Conservation (phyloP, 164 flowering plant genomes). For the Dillenia turbinata region DNA sequence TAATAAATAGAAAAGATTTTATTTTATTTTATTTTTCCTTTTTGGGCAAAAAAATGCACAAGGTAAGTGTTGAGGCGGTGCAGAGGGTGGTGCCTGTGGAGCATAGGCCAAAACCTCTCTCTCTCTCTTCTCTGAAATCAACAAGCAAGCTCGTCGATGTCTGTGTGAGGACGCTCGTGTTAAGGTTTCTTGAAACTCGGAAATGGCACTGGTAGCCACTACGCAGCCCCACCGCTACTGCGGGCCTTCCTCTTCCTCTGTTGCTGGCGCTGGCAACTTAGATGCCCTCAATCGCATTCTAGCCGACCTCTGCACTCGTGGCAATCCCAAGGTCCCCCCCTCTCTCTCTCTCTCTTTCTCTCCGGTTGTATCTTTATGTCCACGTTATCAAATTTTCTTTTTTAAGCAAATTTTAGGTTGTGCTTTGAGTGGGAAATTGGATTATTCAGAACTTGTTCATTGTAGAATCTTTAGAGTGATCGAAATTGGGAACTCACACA, state of each 20-base stretch:
- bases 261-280: constrained; percentile 40
- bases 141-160: background rate
- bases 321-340: constrained; percentile 60
- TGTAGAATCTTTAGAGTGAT: too few relatives aligned
- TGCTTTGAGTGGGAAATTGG: too few relatives aligned
- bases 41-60: too few relatives aligned
- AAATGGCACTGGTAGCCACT: constrained; percentile 34
- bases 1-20: too few relatives aligned
- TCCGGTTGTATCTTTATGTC: background rate
- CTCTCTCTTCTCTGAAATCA: background rate
- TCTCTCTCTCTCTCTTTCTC: background rate
- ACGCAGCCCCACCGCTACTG: constrained; percentile 40
- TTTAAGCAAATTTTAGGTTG: too few relatives aligned
- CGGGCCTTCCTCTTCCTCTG: constrained; percentile 21
- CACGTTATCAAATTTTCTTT: too few relatives aligned
- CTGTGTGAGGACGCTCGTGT: constrained; percentile 3
- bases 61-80: too few relatives aligned
- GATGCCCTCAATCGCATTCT: constrained; percentile 78
- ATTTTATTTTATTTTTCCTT: too few relatives aligned
- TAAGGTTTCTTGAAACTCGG: constrained; percentile 27
- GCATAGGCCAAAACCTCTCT: too few relatives aligned
- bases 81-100: too few relatives aligned
- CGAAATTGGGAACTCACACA: too few relatives aligned
- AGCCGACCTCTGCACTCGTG: constrained; percentile 69
- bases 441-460: too few relatives aligned